These are phyloP conservation scores for Fusarium pseudograminearum DNA, from an alignment of 2,329 filamentous ascomycete genomes.

Conservation along the genomic window DNA sequence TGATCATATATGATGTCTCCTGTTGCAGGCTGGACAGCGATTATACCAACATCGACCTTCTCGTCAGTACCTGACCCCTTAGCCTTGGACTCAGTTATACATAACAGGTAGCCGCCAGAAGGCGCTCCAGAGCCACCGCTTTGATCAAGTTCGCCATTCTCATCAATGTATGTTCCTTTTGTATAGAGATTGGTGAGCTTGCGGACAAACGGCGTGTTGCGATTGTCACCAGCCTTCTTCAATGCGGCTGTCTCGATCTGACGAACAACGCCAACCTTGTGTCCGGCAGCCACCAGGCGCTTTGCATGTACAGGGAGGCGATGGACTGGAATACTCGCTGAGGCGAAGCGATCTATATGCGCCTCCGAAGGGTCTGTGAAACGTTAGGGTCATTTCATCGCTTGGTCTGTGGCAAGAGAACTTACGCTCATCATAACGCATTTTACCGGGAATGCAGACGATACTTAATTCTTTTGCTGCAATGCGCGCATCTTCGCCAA, in stretches of 20 bases:
- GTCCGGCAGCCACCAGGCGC: conserved; percentile 87
- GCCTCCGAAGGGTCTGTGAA: conserved; percentile 82
- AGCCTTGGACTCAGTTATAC: conserved; percentile 86
- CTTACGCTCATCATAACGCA: conserved; percentile 89
- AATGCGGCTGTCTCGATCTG: conserved; percentile 95
- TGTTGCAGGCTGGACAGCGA: conserved; percentile 95
- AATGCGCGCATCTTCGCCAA: conserved; percentile 90
- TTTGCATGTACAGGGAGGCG: conserved; percentile 94
- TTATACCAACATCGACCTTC: conserved; percentile 89
- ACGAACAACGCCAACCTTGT: conserved; percentile 95
- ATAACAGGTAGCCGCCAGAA: conserved; percentile 88
- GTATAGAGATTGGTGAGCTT: conserved; percentile 98
- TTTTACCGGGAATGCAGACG: conserved; percentile 95
- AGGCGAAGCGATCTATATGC: conserved; percentile 91
- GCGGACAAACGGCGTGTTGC: conserved; percentile 89
- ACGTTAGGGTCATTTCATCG: not conserved
- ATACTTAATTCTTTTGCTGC: conserved; percentile 94
- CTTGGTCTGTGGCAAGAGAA: conserved; percentile 19
- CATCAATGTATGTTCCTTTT: conserved; percentile 97
- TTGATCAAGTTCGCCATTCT: conserved; percentile 81
- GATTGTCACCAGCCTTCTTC: conserved; percentile 95
- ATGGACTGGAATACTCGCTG: conserved; percentile 94
- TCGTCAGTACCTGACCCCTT: conserved; percentile 89
- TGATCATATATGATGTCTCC: conserved; percentile 96
- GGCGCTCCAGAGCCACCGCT: conserved; percentile 60